Evolutionary conservation across 352 stramenopile species (phyloP), one percentile per base, ranked within the genome.

Genomic region (Phytophthora meadii): DNA sequence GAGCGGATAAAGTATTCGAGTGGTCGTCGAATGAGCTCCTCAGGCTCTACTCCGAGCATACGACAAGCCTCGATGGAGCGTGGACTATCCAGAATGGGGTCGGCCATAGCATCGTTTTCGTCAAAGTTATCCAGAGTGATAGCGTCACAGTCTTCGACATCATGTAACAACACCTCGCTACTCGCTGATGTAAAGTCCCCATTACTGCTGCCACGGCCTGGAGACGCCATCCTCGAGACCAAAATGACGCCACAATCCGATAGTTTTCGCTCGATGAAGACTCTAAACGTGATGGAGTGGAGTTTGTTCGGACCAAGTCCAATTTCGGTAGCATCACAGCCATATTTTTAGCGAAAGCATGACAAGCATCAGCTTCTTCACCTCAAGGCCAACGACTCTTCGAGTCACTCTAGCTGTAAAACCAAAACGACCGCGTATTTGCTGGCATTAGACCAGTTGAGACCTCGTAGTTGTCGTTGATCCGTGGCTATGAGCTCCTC

Each of bases 101-200:
- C 49, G 2, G 67, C 61, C 47, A 55, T 61, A 0, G 54, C 32
- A 39, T 64, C 74, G 2, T 65, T 74, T 42, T 93, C 72, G 24
- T 93, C 74, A 45, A 93, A 94, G 47, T 93, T 90, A 9, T 89
- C 79, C 14, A 93, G 42, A 12, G 64, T 81, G 50, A 90, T 72
- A 22, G 52, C 42, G 14, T 69, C 61, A 2, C 9, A 39, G 1
- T 70, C 60, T 19, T 70, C 61, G 22, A 27, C n/a, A 17, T 58
- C 30, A n/a, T 22, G 15, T 8, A 57, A 1, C 8, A 51, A 19
- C 14, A 51, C 22, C 41, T 53, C 41, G 22, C 42, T 46, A 37
- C 22, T 53, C 28, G 50, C 25, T n/a, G 59, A 44, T 24, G 30
- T 17, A 28, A 74, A 12, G 34, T 65, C 49, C n/a, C 25, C 37